Percentiles rank a stretch among this genome's conserved stretches.
Evolutionary conservation across 2,329 filamentous ascomycete species (phyloP).

Genomic region (Aureobasidium sp.): DNA sequence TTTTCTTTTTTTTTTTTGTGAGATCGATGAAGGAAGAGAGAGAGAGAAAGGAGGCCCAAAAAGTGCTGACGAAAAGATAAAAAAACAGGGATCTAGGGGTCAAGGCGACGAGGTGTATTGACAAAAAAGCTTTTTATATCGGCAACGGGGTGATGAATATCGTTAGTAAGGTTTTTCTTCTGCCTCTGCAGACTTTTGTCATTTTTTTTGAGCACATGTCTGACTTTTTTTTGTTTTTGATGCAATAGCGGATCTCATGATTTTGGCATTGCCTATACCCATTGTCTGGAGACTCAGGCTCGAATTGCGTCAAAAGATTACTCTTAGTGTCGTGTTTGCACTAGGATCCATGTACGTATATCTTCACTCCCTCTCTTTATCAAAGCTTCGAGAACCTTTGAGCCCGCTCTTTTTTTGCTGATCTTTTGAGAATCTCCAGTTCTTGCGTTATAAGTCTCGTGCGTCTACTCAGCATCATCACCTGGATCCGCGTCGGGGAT

Average conservation of each 20-base stretch:
- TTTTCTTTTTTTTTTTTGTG: background rate
- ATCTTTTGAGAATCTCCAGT: background rate
- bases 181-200: background rate
- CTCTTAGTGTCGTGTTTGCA: conserved; percentile 41
- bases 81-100: background rate
- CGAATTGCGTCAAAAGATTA: conserved; percentile 46
- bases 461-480: conserved; percentile 13
- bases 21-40: background rate
- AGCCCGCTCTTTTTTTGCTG: too few relatives aligned
- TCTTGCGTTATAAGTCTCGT: conserved; percentile 14
- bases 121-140: conserved; percentile 9
- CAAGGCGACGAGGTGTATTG: background rate
- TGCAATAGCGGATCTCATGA: conserved; percentile 43
- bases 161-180: background rate
- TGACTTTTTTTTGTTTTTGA: too few relatives aligned
- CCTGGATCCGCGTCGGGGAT: background rate
- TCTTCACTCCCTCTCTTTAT: background rate
- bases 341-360: conserved; percentile 31
- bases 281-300: conserved; percentile 46
- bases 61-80: too few relatives aligned
- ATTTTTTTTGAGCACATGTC: too few relatives aligned
- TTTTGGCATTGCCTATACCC: conserved; percentile 54
- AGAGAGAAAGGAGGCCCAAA: too few relatives aligned
- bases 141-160: conserved; percentile 12
- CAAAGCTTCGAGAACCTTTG: too few relatives aligned